Evolutionary conservation across 805 yeast species (phyloP).

Genomic region (Pichia kluyveri): DNA sequence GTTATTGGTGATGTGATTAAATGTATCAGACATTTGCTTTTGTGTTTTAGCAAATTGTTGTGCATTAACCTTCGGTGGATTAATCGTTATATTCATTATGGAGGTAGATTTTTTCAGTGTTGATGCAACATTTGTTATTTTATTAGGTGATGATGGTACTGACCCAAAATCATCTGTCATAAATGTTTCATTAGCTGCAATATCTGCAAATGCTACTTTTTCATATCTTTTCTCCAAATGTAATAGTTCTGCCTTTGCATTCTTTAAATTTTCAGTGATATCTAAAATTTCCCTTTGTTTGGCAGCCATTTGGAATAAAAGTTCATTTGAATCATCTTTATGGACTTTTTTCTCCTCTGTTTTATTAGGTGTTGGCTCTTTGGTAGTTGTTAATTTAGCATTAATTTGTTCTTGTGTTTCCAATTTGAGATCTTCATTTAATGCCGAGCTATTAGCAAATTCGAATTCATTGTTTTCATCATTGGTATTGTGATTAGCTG

Average conservation of each 20-base stretch:
- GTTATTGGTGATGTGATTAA: constrained; percentile 18
- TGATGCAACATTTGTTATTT: background rate
- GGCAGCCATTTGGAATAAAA: constrained; percentile 34
- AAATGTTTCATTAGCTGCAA: background rate
- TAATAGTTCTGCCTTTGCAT: constrained; percentile 30
- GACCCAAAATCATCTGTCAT: background rate
- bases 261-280: constrained; percentile 34
- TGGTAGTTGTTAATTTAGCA: no score
- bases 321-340: constrained; percentile 14
- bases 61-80: background rate
- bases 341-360: background rate
- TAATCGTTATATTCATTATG: constrained; percentile 8
- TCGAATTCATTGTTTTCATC: background rate
- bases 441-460: background rate
- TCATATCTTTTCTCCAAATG: constrained; percentile 27
- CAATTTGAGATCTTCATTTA: background rate
- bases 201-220: background rate
- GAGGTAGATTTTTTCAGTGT: constrained; percentile 10
- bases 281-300: constrained; percentile 48
- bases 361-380: background rate
- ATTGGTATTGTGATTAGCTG: background rate
- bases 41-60: constrained; percentile 7
- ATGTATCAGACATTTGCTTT: constrained; percentile 11
- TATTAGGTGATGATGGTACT: background rate
- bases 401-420: no score